Evolutionary conservation across 192 early-diverging fungal species (phyloP).

Genomic region (Linnemannia elongata): DNA sequence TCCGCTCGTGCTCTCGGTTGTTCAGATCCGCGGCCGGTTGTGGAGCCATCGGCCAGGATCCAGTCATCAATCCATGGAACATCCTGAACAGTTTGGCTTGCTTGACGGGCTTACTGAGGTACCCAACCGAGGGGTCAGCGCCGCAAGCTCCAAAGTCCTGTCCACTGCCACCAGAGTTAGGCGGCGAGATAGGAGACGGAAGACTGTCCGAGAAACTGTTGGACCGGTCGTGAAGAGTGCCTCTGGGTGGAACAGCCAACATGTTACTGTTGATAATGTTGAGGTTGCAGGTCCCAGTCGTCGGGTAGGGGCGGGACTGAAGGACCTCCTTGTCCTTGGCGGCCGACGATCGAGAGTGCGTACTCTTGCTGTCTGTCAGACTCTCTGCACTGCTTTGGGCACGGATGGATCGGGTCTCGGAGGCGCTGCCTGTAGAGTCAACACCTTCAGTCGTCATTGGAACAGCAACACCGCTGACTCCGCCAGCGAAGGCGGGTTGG

Average conservation of each 20-base stretch:
- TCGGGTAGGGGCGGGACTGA: neutral
- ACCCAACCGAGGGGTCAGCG: conserved; percentile 28
- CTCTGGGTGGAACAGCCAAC: conserved; percentile 29
- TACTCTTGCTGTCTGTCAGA: conserved; percentile 14
- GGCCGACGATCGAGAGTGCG: neutral
- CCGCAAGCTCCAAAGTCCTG: neutral
- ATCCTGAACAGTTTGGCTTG: conserved; percentile 49
- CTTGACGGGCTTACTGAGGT: conserved; percentile 50
- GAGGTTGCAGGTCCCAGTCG: conserved; percentile 13
- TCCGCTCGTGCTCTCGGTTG: conserved; percentile 30
- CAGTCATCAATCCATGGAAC: conserved; percentile 54
- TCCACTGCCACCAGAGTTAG: neutral
- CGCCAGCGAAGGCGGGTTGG: neutral
- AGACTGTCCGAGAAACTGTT: conserved; percentile 2
- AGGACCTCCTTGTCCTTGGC: neutral
- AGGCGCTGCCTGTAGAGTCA: conserved; percentile 10
- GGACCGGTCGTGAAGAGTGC: neutral
- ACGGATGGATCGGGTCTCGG: conserved; percentile 2
- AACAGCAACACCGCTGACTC: neutral
- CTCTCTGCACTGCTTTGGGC: conserved; percentile 28
- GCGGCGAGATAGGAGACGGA: neutral
- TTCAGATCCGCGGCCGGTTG: conserved; percentile 16
- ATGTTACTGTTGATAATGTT: conserved; percentile 56
- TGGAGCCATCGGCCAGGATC: conserved; percentile 45
- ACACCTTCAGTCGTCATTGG: neutral